phyloP scores from a whole-genome alignment of 371 early-diverging fungal species.

The Mucor mucedo region DNA sequence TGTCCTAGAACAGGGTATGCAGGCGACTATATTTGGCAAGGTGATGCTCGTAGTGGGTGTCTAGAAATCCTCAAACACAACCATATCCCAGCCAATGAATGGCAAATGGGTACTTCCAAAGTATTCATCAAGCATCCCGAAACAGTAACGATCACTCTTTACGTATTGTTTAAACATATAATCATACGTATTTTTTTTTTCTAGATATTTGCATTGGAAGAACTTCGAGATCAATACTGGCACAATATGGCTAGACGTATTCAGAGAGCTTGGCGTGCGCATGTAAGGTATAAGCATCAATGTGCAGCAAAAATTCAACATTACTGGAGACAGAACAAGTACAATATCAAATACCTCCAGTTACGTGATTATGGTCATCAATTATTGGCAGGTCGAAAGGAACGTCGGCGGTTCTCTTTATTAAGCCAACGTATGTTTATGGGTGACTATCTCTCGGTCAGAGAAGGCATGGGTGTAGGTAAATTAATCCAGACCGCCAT shows the following conservation, averaged over 20 bases:
- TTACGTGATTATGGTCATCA: constrained; percentile 93
- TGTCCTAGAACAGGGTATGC: constrained; percentile 85
- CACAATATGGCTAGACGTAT: constrained; percentile 95
- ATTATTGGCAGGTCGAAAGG: constrained; percentile 87
- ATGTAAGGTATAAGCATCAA: constrained; percentile 73
- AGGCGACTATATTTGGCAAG: constrained; percentile 87
- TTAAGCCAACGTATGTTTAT: constrained; percentile 83
- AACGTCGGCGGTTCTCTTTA: constrained; percentile 88
- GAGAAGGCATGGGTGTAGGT: constrained; percentile 31
- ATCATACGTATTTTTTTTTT: too few species aligned
- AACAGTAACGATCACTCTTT: constrained; percentile 40
- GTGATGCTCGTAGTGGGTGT: constrained; percentile 74
- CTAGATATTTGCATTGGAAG: constrained; percentile 87
- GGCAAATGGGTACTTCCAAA: constrained; percentile 95
- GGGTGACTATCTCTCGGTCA: constrained; percentile 89
- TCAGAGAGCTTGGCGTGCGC: constrained; percentile 89
- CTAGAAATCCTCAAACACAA: constrained; percentile 85
- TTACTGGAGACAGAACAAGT: constrained; percentile 88
- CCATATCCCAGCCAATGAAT: constrained; percentile 85
- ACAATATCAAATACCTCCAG: constrained; percentile 87
- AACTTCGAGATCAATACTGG: constrained; percentile 93
- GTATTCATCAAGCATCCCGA: constrained; percentile 96
- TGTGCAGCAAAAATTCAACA: constrained; percentile 82
- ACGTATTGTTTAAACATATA: too few species aligned
- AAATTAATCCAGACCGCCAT: constrained; percentile 36